These are phyloP conservation scores for Aspergillus transmontanensis DNA, from an alignment of 2,329 filamentous ascomycete genomes.

Conservation along the genomic window DNA sequence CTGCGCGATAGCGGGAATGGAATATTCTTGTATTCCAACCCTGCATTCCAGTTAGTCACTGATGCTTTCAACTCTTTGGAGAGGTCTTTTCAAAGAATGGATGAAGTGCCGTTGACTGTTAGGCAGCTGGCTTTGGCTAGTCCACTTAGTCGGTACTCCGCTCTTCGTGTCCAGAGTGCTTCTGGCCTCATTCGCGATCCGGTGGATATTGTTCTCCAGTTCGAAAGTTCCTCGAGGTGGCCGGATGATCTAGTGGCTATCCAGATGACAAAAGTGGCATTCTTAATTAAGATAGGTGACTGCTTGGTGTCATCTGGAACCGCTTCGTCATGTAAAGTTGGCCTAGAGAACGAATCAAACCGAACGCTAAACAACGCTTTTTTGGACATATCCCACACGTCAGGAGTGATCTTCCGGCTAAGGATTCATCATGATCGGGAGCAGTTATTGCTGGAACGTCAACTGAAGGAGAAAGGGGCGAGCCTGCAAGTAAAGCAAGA, in stretches of 20 bases:
- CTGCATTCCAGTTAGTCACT: conserved; percentile 67
- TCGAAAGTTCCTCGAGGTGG: conserved; percentile 92
- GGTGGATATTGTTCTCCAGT: conserved; percentile 81
- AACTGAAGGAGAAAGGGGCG: conserved; percentile 71
- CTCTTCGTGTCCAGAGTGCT: conserved; percentile 33
- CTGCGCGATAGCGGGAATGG: conserved; percentile 34
- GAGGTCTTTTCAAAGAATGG: conserved; percentile 72
- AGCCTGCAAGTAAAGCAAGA: conserved; percentile 69
- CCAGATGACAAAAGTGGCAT: conserved; percentile 90
- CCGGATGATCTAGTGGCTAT: conserved; percentile 89
- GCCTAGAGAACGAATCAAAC: conserved; percentile 73
- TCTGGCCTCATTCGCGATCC: conserved; percentile 45
- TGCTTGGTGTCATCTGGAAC: conserved; percentile 67
- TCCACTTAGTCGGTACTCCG: conserved; percentile 73
- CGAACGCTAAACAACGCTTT: conserved; percentile 76
- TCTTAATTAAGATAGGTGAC: conserved; percentile 72
- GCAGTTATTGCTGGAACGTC: conserved; percentile 75
- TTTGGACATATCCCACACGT: conserved; percentile 76
- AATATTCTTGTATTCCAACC: conserved; percentile 46
- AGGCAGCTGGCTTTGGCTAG: conserved; percentile 76
- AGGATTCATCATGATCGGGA: conserved; percentile 90
- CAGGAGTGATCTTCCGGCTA: conserved; percentile 75
- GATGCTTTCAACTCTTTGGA: conserved; percentile 74
- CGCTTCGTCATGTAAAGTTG: conserved; percentile 68
- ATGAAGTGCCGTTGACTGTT: conserved; percentile 84